Base-by-base conservation (phyloP, 2,329 filamentous ascomycete genomes). In the Colletotrichum australisinense region DNA sequence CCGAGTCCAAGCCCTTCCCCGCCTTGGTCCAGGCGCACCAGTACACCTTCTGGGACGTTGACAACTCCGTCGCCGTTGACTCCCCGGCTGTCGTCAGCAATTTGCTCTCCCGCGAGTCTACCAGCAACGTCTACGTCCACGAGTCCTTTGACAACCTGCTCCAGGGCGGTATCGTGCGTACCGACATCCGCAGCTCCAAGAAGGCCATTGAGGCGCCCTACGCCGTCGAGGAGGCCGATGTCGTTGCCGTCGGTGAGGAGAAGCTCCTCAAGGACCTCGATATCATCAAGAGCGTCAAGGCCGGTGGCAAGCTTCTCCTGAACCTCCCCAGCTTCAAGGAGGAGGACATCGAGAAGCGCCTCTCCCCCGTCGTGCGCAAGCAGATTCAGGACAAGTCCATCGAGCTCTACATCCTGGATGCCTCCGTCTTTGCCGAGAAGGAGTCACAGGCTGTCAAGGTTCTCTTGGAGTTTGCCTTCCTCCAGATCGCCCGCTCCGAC, bases 21-120 rank as follows among this genome's bases (percentile, higher is more conserved):
- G 86, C 75, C n/a, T 81, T 87, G 59, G 82, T 92, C 67, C 86
- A 90, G 76, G 91, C 92, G 24, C 89, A 94, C 82, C 94, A 98
- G 83, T 98, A 97, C 85, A 93, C 92, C 14, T 98, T 99, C 89
- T 98, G 95, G 95, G 94, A 98, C 77, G 81, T 94, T 53, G 96
- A 98, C 79, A 89, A 92, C 81, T 95, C 95, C 32, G 84, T 87
- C 1, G 89, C 93, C 64, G 87, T 88, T 64, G 86, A 87, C 72
- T 92, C 94, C 1, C 92, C 95, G 12, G 84, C 89, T 26, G 89
- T 86, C 49, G 80, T 92, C 32, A 88, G 88, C 75, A 86, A 84
- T 70, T 80, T 91, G 14, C 90, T 87, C 87, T 96, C 92, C 88
- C 92, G 93, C 87, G 95, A 89, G 82, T 94, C 85, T 82, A 93